phyloP scores from a whole-genome alignment of 1,139 yeast genomes.

The Nakaseomyces bracarensis region DNA sequence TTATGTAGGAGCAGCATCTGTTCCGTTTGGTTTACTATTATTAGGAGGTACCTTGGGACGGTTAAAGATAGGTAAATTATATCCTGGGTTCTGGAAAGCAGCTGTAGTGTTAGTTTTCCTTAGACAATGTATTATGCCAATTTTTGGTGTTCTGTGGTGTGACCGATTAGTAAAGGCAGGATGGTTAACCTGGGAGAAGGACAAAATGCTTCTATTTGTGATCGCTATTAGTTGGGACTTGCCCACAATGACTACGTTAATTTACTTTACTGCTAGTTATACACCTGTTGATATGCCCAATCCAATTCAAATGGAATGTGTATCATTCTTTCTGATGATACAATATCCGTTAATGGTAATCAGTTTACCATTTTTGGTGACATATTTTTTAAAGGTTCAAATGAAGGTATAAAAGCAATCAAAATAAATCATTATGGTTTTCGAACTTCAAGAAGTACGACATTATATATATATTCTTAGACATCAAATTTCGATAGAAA shows the following conservation, averaged over 20 bases:
- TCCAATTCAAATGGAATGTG: conserved; percentile 64
- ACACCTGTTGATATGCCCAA: conserved; percentile 50
- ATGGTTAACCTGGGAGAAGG: conserved; percentile 40
- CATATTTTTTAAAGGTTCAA: conserved; percentile 45
- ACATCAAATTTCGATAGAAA: too few relatives aligned
- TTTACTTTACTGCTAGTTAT: conserved; percentile 64
- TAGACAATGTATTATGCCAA: conserved; percentile 46
- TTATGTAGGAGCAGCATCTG: conserved; percentile 76
- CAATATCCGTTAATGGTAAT: conserved; percentile 54
- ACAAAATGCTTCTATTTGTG: conserved; percentile 53
- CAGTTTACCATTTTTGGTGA: conserved; percentile 57
- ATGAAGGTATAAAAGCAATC: conserved; percentile 27
- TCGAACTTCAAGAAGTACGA: too few relatives aligned
- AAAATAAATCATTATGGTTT: too few relatives aligned
- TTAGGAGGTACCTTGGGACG: conserved; percentile 80
- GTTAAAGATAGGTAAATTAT: conserved; percentile 48
- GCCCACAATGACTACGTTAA: conserved; percentile 63
- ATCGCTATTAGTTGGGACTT: conserved; percentile 55
- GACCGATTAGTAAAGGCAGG: conserved; percentile 38
- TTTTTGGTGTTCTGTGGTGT: conserved; percentile 50
- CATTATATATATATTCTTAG: too few relatives aligned
- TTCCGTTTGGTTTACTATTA: conserved; percentile 70
- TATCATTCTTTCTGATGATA: conserved; percentile 52
- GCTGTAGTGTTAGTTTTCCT: conserved; percentile 38
- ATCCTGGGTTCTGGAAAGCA: conserved; percentile 60